Conservation (phyloP, 2,329 filamentous ascomycete genomes). For the Trichoderma sp. region DNA sequence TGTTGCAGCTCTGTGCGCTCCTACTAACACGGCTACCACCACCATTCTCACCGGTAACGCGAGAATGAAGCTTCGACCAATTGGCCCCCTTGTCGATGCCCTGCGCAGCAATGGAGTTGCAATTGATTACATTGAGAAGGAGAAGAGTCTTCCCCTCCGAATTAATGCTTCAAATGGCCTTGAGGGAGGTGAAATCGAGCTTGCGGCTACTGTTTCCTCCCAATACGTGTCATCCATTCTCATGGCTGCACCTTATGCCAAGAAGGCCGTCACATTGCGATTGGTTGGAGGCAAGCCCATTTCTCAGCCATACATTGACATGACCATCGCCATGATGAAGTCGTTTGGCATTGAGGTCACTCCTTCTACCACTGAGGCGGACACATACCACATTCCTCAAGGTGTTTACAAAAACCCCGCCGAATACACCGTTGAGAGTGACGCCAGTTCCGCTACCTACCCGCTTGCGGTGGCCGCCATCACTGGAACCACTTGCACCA, state of each 20-base stretch:
- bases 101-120: conserved; percentile 81
- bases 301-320: conserved; percentile 95
- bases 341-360: conserved; percentile 82
- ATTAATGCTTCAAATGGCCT: conserved; percentile 82
- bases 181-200: conserved; percentile 80
- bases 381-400: conserved; percentile 92
- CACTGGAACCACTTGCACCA: conserved; percentile 89
- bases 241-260: conserved; percentile 96
- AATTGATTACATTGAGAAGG: conserved; percentile 80
- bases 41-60: conserved; percentile 90
- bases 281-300: conserved; percentile 97
- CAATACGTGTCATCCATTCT: conserved; percentile 97
- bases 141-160: conserved; percentile 78
- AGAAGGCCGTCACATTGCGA: conserved; percentile 83
- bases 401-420: conserved; percentile 77
- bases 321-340: conserved; percentile 98
- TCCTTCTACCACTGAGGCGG: conserved; percentile 71
- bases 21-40: conserved; percentile 56
- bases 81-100: conserved; percentile 89
- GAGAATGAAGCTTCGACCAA: conserved; percentile 93
- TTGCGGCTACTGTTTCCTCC: conserved; percentile 95
- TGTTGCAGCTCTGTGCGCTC: conserved; percentile 77
- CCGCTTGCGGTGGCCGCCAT: conserved; percentile 92
- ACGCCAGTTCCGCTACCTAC: conserved; percentile 96
- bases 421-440: conserved; percentile 90